phyloP scores from a whole-genome alignment of 1,284 basidiomycete genomes.

The Tilletia setariae region DNA sequence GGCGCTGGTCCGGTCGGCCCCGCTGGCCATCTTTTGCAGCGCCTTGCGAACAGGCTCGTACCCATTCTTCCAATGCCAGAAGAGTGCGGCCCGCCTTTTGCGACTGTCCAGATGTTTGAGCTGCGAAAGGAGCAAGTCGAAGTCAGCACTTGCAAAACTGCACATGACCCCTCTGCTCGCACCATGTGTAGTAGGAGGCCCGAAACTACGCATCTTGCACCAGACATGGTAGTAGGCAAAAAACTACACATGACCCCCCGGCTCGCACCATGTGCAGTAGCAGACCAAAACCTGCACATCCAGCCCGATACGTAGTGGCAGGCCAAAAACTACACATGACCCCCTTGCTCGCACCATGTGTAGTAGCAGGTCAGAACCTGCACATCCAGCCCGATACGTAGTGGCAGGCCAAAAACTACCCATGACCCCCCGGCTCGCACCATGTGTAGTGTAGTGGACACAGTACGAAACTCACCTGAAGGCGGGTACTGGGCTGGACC shows the following conservation, averaged over 20 bases:
- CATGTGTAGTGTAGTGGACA: neutral
- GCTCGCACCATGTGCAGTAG: no score
- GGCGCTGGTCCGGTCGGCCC: neutral
- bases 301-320: no score
- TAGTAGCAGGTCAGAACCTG: no score
- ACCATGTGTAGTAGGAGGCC: no score
- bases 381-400: neutral
- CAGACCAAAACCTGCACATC: no score
- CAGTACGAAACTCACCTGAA: neutral
- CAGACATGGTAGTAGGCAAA: neutral
- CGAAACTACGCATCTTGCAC: neutral
- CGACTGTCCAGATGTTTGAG: neutral
- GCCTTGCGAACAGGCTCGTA: neutral
- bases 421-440: neutral
- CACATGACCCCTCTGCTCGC: no score
- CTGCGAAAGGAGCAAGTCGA: neutral
- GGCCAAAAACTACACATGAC: neutral
- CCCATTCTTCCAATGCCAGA: neutral
- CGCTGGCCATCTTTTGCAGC: neutral
- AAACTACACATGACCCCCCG: neutral
- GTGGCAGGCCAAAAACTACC: neutral
- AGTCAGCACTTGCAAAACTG: neutral
- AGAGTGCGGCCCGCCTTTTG: neutral
- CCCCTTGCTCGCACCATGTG: no score
- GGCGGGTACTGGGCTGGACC: neutral